phyloP scores from a whole-genome alignment of 257 asterid species.

The Verbascum thapsus region DNA sequence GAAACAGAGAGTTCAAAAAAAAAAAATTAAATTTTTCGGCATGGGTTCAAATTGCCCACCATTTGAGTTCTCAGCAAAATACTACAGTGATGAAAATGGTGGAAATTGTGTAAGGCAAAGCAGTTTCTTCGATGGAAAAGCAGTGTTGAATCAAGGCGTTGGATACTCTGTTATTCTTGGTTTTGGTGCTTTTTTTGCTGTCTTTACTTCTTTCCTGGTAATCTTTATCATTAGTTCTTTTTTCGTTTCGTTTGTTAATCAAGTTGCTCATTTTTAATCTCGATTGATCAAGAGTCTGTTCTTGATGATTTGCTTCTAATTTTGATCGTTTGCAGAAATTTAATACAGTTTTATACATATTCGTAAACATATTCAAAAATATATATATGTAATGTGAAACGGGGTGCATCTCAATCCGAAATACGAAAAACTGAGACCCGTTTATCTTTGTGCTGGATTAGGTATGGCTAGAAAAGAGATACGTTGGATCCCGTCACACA shows the following conservation, averaged over 20 bases:
- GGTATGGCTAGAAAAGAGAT: slow-evolving; percentile 95
- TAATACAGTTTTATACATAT: too few species aligned
- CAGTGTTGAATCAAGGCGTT: slow-evolving; percentile 79
- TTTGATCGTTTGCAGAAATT: too few species aligned
- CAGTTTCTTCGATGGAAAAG: slow-evolving; percentile 80
- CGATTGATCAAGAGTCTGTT: too few species aligned
- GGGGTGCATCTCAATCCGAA: too few species aligned
- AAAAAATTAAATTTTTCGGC: neutral
- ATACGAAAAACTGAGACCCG: too few species aligned
- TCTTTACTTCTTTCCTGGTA: slow-evolving; percentile 89
- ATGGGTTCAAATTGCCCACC: slow-evolving; percentile 84
- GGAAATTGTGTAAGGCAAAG: slow-evolving; percentile 61
- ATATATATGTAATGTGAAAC: too few species aligned
- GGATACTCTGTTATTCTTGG: slow-evolving; percentile 94
- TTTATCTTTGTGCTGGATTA: too few species aligned
- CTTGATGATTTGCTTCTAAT: too few species aligned
- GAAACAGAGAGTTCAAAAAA: neutral
- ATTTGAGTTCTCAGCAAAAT: slow-evolving; percentile 66
- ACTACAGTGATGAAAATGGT: slow-evolving; percentile 49
- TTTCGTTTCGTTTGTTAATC: too few species aligned
- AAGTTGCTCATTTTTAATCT: too few species aligned
- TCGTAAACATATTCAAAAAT: too few species aligned
- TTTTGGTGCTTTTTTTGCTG: slow-evolving; percentile 84
- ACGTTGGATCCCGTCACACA: slow-evolving; percentile 83
- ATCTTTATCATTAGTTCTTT: neutral